Conservation (phyloP, 371 early-diverging fungal species). For the Mortierella polycephala region DNA sequence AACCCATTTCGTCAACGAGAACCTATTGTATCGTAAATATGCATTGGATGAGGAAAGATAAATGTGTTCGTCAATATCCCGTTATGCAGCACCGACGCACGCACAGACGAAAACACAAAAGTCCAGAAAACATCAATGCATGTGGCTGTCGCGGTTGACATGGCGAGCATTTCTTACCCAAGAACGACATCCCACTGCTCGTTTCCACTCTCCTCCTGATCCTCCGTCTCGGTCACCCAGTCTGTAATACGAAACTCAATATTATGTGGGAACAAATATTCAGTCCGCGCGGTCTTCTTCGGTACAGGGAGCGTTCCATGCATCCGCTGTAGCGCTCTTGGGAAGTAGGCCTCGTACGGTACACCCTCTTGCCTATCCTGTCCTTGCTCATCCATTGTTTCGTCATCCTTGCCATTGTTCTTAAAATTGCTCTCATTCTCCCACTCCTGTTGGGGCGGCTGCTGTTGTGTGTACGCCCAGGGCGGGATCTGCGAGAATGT, state of each 20-base stretch:
- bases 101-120: not conserved
- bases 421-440: no score
- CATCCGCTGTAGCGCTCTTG: slow-evolving; percentile 64
- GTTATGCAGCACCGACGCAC: no score
- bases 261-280: slow-evolving; percentile 70
- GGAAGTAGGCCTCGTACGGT: slow-evolving; percentile 67
- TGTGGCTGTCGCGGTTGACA: not conserved
- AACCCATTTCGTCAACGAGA: slow-evolving; percentile 82
- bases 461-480: slow-evolving; percentile 9
- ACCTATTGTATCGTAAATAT: slow-evolving; percentile 14
- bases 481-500: slow-evolving; percentile 59
- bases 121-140: not conserved
- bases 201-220: slow-evolving; percentile 24
- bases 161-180: slow-evolving; percentile 39
- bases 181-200: slow-evolving; percentile 62
- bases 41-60: not conserved
- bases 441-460: not conserved
- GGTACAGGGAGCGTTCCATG: slow-evolving; percentile 65
- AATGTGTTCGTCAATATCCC: no score
- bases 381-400: not conserved
- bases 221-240: slow-evolving; percentile 54
- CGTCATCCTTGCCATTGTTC: not conserved
- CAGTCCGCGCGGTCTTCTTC: slow-evolving; percentile 11
- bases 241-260: slow-evolving; percentile 66
- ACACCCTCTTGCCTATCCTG: slow-evolving; percentile 1